Base-by-base conservation (phyloP, 2,329 filamentous ascomycete genomes). In the Tolypocladium paradoxum region DNA sequence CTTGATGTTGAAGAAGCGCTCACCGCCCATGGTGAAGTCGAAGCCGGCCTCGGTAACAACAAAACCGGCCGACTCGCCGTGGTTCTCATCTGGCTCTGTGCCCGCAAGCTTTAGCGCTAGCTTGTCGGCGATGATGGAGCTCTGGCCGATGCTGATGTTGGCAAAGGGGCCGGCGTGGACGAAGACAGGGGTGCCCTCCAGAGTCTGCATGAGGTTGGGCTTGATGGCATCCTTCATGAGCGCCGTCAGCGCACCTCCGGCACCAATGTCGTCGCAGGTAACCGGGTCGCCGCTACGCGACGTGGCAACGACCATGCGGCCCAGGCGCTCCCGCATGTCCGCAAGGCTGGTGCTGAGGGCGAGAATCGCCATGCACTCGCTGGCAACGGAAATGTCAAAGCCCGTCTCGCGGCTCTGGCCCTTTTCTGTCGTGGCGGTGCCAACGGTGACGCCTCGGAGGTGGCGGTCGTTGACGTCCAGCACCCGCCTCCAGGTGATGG, bases 1-100 rank as follows among this genome's bases (percentile, higher is more conserved):
- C 79, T 99, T 99, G 78, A 99, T 97, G 77, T 99, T 97, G 83
- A 99, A 97, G 80, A 99, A 99, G 51, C 93, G 87, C 79, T 99
- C 93, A 58, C 93, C 93, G 59, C 93, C 93, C 93, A 99, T 99
- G 64, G 93, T 97, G 74, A 99, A 99, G 72, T 99, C 93, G 70
- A 99, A 99, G 11, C 93, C 93, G 51, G 93, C 92, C 71, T 99
- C 93, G 2, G 93, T 99, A 37, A 99, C 85, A 24, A 96, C 92
- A 63, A 93, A 97, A 11, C 93, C 93, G 33, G 88, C 82, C 77
- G 93, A 92, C 61, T 84, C 76, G 50, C 83, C 76, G 64, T 91
- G 82, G 62, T 95, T 82, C 74, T 97, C 93, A 59, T 95, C 92
- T 6, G 84, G 80, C 72, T 99, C 93, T 2, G 92, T 96, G 65